Evolutionary conservation across 441 rosid genomes (phyloP).

Genomic region (Syzygium malaccense): DNA sequence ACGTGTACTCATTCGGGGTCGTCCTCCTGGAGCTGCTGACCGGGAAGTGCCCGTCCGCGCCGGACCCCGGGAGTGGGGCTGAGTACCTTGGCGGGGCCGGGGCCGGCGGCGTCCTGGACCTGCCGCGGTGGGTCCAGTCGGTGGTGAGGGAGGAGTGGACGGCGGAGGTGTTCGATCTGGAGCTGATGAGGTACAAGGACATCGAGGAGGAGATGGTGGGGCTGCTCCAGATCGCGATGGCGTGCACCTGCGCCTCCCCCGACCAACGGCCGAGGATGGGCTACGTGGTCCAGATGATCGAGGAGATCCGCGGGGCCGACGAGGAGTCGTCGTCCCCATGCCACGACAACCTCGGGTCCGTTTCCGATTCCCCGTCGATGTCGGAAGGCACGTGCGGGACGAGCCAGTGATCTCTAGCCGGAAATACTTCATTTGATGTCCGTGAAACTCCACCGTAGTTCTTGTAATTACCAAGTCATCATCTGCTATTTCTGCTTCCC

Average conservation of each 20-base stretch:
- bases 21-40: slow-evolving; percentile 52
- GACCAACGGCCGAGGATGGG: slow-evolving; percentile 55
- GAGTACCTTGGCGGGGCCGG: slow-evolving; percentile 3
- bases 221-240: slow-evolving; percentile 54
- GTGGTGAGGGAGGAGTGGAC: slow-evolving; percentile 81
- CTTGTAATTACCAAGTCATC: background rate
- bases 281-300: slow-evolving; percentile 52
- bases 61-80: slow-evolving; percentile 29
- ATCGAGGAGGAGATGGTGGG: slow-evolving; percentile 79
- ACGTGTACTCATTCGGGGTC: slow-evolving; percentile 58
- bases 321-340: slow-evolving; percentile 37
- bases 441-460: background rate
- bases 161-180: slow-evolving; percentile 67
- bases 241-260: slow-evolving; percentile 34
- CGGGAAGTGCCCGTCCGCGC: slow-evolving; percentile 45
- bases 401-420: slow-evolving; percentile 34
- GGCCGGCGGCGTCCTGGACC: slow-evolving; percentile 30
- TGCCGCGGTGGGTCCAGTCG: slow-evolving; percentile 65
- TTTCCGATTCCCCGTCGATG: slow-evolving; percentile 69
- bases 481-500: background rate
- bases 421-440: background rate
- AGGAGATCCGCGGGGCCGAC: slow-evolving; percentile 58
- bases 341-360: slow-evolving; percentile 46
- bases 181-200: slow-evolving; percentile 70
- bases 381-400: slow-evolving; percentile 72